Evolutionary conservation across 257 asterid species (phyloP), one percentile per base, ranked within the genome.

Genomic region (Jasminum sambac): DNA sequence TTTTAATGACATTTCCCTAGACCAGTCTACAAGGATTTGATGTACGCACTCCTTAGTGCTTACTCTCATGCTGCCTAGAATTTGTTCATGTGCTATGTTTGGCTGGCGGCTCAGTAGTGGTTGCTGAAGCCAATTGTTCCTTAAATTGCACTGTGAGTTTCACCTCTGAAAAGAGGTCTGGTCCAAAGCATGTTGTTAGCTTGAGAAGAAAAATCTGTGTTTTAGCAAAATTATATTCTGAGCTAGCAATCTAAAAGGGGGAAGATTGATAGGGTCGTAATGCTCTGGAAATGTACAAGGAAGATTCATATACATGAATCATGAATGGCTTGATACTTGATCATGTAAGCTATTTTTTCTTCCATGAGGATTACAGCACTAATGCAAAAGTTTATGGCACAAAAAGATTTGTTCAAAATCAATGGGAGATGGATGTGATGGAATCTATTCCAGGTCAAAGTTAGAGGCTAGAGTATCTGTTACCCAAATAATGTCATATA

Each of bases 291-390:
- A 26, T 52, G 13, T 17, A 52, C 8, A 9, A 52, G 60, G 19
- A 52, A 52, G 19, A 6, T 26, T 52, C 12, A 19, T 19, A 17
- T 19, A 19, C 26, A 9, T 52, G 60, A 52, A 52, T 52, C n/a
- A n/a, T n/a, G n/a, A n/a, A n/a, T n/a, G 60, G 25, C 60, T 52
- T 52, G 61, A 52, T 24, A 52, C 26, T 52, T 52, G 60, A 52
- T 52, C 25, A 26, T 19, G 10, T 52, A 52, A 52, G 60, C 26
- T 52, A 11, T 52, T 52, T 52, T 11, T 52, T 19, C 60, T 11
- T 8, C 60, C 60, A 17, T 3, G 19, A 46, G 57, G 57, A 16
- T 10, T 10, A 52, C 12, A 19, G 19, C 13, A 52, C 19, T 19
- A 8, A 14, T 21, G 25, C 60, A 52, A 52, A 17, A 16, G 59